Evolutionary conservation across 495 filamentous ascomycete genomes (phyloP).

Genomic region (Friedmanniomyces simplex): DNA sequence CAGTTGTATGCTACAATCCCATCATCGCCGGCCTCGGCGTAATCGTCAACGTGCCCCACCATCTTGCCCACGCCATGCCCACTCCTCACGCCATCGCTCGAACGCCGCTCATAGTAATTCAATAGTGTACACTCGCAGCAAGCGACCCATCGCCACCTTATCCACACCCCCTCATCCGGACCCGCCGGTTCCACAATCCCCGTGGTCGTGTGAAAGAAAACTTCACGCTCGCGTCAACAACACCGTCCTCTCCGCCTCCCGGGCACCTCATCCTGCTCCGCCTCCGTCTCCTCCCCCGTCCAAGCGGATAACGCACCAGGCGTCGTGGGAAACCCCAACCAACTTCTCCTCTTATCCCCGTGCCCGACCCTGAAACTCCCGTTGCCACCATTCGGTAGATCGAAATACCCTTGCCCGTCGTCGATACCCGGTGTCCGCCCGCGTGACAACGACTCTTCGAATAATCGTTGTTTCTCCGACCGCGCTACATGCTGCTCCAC

Average conservation of each 20-base stretch:
- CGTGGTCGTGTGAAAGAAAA: no score
- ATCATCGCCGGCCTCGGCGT: no score
- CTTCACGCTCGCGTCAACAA: background rate
- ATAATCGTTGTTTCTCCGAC: conserved; percentile 32
- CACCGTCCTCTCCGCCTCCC: background rate
- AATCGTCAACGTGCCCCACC: no score
- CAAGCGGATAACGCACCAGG: conserved; percentile 24
- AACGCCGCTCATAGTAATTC: no score
- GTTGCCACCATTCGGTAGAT: conserved; percentile 25
- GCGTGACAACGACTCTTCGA: conserved; percentile 35
- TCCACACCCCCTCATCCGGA: no score
- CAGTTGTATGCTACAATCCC: no score
- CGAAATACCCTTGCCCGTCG: conserved; percentile 30
- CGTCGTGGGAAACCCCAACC: conserved; percentile 48
- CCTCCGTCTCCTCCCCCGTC: conserved; percentile 8
- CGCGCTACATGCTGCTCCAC: conserved; percentile 76
- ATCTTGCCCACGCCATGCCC: no score
- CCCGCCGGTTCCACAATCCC: no score
- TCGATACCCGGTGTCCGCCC: conserved; percentile 21
- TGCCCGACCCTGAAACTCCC: conserved; percentile 51
- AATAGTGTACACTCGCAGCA: no score
- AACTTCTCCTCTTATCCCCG: conserved; percentile 49
- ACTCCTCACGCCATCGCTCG: no score
- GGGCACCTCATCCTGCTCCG: background rate
- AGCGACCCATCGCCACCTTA: no score